Conservation (phyloP, 2,329 filamentous ascomycete species). For the Colletotrichum phormii region DNA sequence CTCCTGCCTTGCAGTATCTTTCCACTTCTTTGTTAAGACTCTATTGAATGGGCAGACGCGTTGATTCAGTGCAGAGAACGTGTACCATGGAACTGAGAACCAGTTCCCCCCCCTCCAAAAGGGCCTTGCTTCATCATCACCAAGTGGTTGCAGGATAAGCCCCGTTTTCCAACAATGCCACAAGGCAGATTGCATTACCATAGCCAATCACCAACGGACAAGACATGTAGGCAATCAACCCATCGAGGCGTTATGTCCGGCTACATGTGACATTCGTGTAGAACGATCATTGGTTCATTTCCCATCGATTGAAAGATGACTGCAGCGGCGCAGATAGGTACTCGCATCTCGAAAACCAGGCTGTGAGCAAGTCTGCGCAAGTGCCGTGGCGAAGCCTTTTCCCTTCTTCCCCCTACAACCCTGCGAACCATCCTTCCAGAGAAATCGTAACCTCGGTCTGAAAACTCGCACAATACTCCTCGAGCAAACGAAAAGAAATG, state of each 20-base stretch:
- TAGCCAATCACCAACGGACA: neutral
- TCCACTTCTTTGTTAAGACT: too few relatives aligned
- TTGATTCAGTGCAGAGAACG: too few relatives aligned
- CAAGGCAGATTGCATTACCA: neutral
- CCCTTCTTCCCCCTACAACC: neutral
- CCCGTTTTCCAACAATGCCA: neutral
- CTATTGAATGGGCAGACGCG: too few relatives aligned
- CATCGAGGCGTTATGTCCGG: neutral
- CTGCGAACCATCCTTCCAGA: neutral
- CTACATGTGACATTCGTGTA: neutral
- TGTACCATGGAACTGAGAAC: fast-evolving
- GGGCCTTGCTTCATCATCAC: fast-evolving
- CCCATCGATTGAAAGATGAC: neutral
- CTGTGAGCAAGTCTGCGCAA: neutral
- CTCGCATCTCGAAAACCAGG: neutral
- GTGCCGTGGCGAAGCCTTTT: neutral
- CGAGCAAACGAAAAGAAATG: neutral
- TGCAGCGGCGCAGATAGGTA: neutral
- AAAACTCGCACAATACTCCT: neutral
- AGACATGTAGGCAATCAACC: neutral
- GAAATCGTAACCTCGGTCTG: too few relatives aligned
- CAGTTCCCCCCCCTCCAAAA: neutral
- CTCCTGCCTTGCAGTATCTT: too few relatives aligned
- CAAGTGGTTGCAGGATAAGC: neutral
- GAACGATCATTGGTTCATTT: neutral